phyloP scores from a whole-genome alignment of 116 monocot genomes.

The Phalaenopsis hybrid region DNA sequence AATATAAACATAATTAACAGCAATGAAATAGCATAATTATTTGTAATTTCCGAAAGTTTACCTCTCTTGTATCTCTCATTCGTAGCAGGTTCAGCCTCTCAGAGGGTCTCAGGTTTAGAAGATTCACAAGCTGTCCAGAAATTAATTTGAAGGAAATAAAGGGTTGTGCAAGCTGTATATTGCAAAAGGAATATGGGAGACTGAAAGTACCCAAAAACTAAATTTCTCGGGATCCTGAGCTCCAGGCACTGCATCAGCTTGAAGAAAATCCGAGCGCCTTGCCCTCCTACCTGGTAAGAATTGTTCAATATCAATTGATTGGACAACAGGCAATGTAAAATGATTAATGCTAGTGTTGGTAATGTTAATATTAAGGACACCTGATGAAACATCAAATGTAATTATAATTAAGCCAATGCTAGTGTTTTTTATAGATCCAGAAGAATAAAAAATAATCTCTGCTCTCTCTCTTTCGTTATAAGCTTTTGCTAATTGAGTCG shows the following conservation, averaged over 20 bases:
- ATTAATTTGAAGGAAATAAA: not conserved
- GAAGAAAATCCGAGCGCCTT: slow-evolving; percentile 35
- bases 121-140: slow-evolving; percentile 54
- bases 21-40: not conserved
- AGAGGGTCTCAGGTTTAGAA: slow-evolving; percentile 51
- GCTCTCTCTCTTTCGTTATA: too few species aligned
- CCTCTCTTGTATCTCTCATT: slow-evolving; percentile 66
- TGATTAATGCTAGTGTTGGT: too few species aligned
- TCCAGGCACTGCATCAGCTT: slow-evolving; percentile 62
- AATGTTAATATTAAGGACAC: too few species aligned
- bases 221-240: slow-evolving; percentile 70
- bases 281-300: slow-evolving; percentile 45
- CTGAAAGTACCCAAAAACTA: slow-evolving; percentile 76
- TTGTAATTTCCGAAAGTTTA: slow-evolving; percentile 12
- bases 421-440: too few species aligned
- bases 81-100: slow-evolving; percentile 58
- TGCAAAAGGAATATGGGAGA: not conserved
- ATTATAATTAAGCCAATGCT: too few species aligned
- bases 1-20: slow-evolving; percentile 1
- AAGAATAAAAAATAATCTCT: too few species aligned
- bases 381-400: too few species aligned
- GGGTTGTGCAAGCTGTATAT: not conserved
- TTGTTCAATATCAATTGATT: not conserved
- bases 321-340: too few species aligned
- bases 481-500: too few species aligned